These are phyloP conservation scores for Puya raimondii DNA, from an alignment of 176 grass and related monocot species.

Conservation along the genomic window DNA sequence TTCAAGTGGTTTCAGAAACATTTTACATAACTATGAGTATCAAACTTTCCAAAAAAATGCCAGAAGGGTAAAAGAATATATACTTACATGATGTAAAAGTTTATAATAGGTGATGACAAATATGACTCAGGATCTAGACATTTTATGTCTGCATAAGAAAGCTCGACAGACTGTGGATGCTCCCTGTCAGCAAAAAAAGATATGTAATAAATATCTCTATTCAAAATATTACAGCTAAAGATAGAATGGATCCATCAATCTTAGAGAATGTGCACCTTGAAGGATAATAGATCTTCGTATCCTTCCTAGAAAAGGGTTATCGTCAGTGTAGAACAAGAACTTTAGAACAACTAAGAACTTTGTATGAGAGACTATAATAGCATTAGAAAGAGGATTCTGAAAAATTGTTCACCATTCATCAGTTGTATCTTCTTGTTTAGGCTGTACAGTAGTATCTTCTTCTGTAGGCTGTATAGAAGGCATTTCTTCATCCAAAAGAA, in stretches of 20 bases:
- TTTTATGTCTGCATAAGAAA: constrained; percentile 57
- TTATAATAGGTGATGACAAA: constrained; percentile 87
- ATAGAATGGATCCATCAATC: constrained; percentile 8
- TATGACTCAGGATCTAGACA: constrained; percentile 73
- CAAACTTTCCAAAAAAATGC: neutral
- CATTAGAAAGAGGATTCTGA: constrained; percentile 1
- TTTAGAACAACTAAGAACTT: constrained; percentile 13
- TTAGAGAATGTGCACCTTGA: constrained; percentile 42
- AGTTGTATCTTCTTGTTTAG: constrained; percentile 3
- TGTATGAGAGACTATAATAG: constrained; percentile 7
- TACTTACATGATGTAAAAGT: constrained; percentile 89
- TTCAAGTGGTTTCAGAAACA: neutral
- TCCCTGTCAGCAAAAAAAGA: constrained; percentile 32
- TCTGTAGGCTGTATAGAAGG: constrained; percentile 23
- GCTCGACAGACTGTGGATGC: constrained; percentile 53
- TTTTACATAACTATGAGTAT: neutral
- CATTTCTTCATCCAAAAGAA: constrained; percentile 72
- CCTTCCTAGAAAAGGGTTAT: constrained; percentile 42
- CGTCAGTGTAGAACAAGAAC: constrained; percentile 19
- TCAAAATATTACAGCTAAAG: constrained; percentile 20
- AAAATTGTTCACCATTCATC: constrained; percentile 40
- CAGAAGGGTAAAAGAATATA: constrained; percentile 1
- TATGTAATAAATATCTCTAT: constrained; percentile 23
- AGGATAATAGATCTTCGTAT: constrained; percentile 63
- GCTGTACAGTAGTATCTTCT: constrained; percentile 4